A percentile compares a stretch with the other conserved stretches of the same genome.
Conservation (phyloP, 345 rosid genomes). For the Brassica nigra region DNA sequence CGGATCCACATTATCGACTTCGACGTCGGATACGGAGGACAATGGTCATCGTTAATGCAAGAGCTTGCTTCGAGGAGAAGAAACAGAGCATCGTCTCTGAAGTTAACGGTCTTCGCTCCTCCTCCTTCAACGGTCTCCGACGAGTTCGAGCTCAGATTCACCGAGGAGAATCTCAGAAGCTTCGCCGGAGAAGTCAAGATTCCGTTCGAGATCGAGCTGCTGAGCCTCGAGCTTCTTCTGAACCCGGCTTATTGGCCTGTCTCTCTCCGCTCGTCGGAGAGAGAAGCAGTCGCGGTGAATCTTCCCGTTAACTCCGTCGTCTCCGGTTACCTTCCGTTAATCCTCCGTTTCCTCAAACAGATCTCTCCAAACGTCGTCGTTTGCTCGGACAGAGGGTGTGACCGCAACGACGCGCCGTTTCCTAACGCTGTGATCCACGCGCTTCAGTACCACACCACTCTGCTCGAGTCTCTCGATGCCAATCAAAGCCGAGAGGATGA, state of each 20-base stretch:
- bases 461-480: conserved; percentile 82
- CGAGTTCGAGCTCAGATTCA: conserved; percentile 66
- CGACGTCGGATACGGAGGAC: conserved; percentile 86
- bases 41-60: conserved; percentile 94
- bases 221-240: conserved; percentile 55
- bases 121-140: conserved; percentile 50
- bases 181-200: conserved; percentile 73
- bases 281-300: conserved; percentile 74
- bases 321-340: conserved; percentile 59
- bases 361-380: conserved; percentile 81
- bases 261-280: conserved; percentile 46
- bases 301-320: conserved; percentile 63
- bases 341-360: conserved; percentile 70
- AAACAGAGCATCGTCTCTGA: conserved; percentile 56
- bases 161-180: conserved; percentile 63
- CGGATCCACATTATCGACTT: conserved; percentile 84
- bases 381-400: conserved; percentile 75
- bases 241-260: conserved; percentile 54
- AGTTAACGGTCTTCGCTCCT: conserved; percentile 67
- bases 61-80: conserved; percentile 59
- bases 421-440: conserved; percentile 72
- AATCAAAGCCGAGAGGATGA: conserved; percentile 53
- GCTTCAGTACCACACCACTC: conserved; percentile 54
- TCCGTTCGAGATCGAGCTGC: conserved; percentile 64
- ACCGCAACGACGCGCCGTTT: conserved; percentile 73